Percentiles rank a stretch among this genome's conserved stretches.
These are phyloP conservation scores for Aspergillus sp. DNA, from an alignment of 2,329 filamentous ascomycete species.

Conservation along the genomic window DNA sequence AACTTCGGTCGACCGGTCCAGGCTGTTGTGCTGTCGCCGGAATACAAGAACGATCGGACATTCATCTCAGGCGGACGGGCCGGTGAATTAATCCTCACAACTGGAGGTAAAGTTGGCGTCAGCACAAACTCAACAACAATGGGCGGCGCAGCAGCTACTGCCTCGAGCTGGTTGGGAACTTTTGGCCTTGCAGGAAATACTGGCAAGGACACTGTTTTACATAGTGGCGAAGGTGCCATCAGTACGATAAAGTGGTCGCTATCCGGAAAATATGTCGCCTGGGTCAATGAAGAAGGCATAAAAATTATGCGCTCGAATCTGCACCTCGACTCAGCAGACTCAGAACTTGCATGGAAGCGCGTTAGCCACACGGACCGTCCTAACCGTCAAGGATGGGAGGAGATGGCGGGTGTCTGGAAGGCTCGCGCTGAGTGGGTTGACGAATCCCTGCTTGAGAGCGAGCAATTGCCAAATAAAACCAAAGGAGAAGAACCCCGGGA, in stretches of 20 bases:
- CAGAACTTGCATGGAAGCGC: conserved; percentile 87
- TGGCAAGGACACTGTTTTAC: conserved; percentile 82
- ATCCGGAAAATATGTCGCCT: conserved; percentile 87
- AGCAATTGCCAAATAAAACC: conserved; percentile 55
- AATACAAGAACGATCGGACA: conserved; percentile 83
- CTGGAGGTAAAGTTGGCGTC: conserved; percentile 74
- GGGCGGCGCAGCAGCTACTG: conserved; percentile 69
- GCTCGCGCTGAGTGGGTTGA: conserved; percentile 91
- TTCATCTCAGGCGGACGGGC: conserved; percentile 90
- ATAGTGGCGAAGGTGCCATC: conserved; percentile 89
- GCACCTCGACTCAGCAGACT: conserved; percentile 72
- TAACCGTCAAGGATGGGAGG: conserved; percentile 83
- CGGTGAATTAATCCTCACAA: conserved; percentile 82
- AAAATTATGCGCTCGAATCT: conserved; percentile 95
- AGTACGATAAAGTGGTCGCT: conserved; percentile 92
- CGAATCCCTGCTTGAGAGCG: conserved; percentile 72
- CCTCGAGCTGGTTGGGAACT: conserved; percentile 86
- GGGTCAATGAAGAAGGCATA: conserved; percentile 95
- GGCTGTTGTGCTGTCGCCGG: conserved; percentile 88
- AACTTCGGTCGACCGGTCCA: conserved; percentile 94
- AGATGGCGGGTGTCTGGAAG: conserved; percentile 96
- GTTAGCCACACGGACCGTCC: conserved; percentile 91
- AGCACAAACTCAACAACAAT: conserved; percentile 84
- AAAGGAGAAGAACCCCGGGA: conserved; percentile 23
- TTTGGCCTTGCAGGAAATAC: conserved; percentile 77